A percentile compares a stretch with the other conserved stretches of the same genome.
Evolutionary conservation across 2,329 filamentous ascomycete species (phyloP).

Genomic region (Chaetoscypha palmicola): DNA sequence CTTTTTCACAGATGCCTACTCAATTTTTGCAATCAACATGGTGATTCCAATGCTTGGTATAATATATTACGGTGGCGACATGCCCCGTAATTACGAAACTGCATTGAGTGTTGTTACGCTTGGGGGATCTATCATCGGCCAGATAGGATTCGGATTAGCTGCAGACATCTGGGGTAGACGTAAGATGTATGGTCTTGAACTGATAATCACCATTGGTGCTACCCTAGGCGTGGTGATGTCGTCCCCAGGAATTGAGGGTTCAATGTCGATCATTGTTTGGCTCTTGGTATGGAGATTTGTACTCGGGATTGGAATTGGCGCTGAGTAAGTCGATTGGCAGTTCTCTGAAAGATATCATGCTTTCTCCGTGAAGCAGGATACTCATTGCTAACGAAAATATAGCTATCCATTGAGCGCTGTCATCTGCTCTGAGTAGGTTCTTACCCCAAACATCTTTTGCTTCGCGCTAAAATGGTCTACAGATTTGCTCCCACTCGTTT

Average conservation of each 20-base stretch:
- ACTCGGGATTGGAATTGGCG: conserved; percentile 52
- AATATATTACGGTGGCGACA: conserved; percentile 39
- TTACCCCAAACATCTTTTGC: too few species aligned
- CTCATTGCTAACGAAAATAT: not conserved
- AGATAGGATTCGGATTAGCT: conserved; percentile 40
- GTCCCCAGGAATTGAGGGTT: conserved; percentile 33
- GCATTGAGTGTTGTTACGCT: conserved; percentile 41
- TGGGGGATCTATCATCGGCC: conserved; percentile 39
- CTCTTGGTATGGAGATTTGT: conserved; percentile 41
- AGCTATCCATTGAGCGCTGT: conserved; percentile 57
- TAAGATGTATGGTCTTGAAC: conserved; percentile 44
- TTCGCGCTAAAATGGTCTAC: too few species aligned
- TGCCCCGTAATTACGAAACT: conserved; percentile 31
- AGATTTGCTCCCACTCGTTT: conserved; percentile 49
- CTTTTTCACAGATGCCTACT: conserved; percentile 39
- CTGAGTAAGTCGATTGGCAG: conserved; percentile 35
- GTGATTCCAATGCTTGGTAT: conserved; percentile 42
- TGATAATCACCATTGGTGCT: conserved; percentile 39
- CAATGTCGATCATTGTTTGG: conserved; percentile 39
- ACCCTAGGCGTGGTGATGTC: conserved; percentile 41
- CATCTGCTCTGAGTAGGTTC: conserved; percentile 58
- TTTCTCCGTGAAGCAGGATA: too few species aligned
- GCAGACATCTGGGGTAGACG: conserved; percentile 42
- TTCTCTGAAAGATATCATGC: not conserved
- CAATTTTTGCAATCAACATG: conserved; percentile 44